phyloP scores from a whole-genome alignment of 306 rosid genomes.

The Astragalus glycyphyllos region DNA sequence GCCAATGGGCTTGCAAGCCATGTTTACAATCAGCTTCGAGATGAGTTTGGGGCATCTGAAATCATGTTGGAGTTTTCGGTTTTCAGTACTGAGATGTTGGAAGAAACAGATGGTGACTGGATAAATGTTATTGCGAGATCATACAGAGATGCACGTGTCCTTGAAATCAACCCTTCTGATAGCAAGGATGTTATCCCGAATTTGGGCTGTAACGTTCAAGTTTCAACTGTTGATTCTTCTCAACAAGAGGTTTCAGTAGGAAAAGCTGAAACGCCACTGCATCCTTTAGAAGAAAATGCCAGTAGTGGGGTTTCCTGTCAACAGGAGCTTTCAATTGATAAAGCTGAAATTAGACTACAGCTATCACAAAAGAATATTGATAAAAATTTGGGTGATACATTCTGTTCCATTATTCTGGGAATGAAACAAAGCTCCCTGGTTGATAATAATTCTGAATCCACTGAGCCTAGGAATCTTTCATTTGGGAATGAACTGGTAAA shows the following conservation, averaged over 20 bases:
- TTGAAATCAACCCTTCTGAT: conserved; percentile 60
- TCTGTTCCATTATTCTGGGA: conserved; percentile 54
- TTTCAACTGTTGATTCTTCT: conserved; percentile 39
- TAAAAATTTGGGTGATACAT: conserved; percentile 49
- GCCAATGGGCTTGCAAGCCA: conserved; percentile 59
- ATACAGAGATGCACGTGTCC: conserved; percentile 58
- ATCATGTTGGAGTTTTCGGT: conserved; percentile 54
- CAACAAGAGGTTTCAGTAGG: conserved; percentile 40
- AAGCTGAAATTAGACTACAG: conserved; percentile 37
- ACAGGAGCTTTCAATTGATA: conserved; percentile 38
- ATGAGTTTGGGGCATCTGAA: conserved; percentile 68
- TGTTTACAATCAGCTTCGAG: conserved; percentile 52
- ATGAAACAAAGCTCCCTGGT: conserved; percentile 47
- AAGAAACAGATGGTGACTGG: conserved; percentile 74
- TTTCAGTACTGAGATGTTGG: conserved; percentile 53
- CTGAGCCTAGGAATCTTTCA: conserved; percentile 29
- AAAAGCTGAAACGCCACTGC: conserved; percentile 38
- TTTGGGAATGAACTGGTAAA: conserved; percentile 59
- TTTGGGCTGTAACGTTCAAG: conserved; percentile 36
- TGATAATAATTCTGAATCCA: conserved; percentile 29
- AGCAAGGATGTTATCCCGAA: conserved; percentile 35
- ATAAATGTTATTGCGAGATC: conserved; percentile 61
- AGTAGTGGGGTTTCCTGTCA: conserved; percentile 7
- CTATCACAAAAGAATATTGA: conserved; percentile 29
- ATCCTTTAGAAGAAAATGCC: conserved; percentile 25